phyloP scores from a whole-genome alignment of 306 rosid genomes.

The Rubus parviflorus region DNA sequence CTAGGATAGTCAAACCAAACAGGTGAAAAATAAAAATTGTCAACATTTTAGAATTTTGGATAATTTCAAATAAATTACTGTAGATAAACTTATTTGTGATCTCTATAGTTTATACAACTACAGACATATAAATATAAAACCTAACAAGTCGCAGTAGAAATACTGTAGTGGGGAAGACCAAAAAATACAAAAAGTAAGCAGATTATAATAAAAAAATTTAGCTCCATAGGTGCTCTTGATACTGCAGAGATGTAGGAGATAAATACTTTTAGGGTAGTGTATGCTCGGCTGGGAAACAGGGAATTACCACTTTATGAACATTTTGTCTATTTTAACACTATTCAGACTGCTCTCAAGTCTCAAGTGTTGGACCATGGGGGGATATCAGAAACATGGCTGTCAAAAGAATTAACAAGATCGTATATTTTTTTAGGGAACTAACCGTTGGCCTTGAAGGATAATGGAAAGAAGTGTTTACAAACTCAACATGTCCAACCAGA shows the following conservation, averaged over 20 bases:
- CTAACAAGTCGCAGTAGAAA: neutral
- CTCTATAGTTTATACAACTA: neutral
- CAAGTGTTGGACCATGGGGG: constrained; percentile 6
- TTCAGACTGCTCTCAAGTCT: constrained; percentile 18
- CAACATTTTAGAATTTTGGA: too few species aligned
- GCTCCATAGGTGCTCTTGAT: constrained; percentile 5
- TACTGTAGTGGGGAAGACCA: neutral
- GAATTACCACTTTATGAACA: constrained; percentile 8
- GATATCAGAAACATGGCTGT: constrained; percentile 15
- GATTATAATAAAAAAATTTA: constrained; percentile 7
- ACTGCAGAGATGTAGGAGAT: neutral
- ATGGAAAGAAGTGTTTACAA: constrained; percentile 68
- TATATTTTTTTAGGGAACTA: constrained; percentile 27
- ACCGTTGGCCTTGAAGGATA: constrained; percentile 85
- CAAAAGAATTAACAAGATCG: constrained; percentile 18
- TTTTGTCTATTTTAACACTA: constrained; percentile 21
- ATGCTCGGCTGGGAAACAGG: neutral
- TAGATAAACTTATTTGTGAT: neutral
- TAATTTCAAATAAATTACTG: neutral
- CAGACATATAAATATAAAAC: neutral
- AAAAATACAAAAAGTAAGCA: neutral
- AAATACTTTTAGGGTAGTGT: constrained; percentile 22
- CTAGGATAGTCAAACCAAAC: constrained; percentile 14
- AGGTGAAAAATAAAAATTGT: neutral
- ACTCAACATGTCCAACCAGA: constrained; percentile 63